Base-by-base conservation (phyloP, 129 eudicot species). In the Rutidosis leptorrhynchoides region DNA sequence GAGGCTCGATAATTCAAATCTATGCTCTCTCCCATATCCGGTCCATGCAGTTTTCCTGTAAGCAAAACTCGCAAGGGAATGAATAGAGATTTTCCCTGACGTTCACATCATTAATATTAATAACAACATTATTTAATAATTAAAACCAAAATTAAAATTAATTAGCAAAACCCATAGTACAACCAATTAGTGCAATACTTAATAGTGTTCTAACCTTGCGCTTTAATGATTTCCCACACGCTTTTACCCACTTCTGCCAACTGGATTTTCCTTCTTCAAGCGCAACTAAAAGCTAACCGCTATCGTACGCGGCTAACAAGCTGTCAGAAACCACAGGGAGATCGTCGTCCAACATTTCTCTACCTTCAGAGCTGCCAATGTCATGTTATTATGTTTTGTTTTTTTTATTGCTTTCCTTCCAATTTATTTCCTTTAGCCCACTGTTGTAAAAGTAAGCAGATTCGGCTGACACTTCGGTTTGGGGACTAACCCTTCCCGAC, bases 1-100 rank as follows among this genome's bases (percentile, higher is more conserved):
- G 86, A 94, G 5, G 84, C 96, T 75, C 70, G 78, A 62, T 80
- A 72, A 8, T 87, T 68, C 53, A 91, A 69, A 51, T 81, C 74
- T 33, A 88, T 67, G 74, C 83, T 73, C 40, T 69, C 69, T 35
- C 86, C 98, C 81, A 88, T 85, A 10, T 87, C 98, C 21, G 98
- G 98, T 20, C 98, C 98, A 40, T 91, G 98, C 46, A 91, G 96
- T 82, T 85, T 87, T 67, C 98, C 98, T 11, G 98, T 91, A 54
- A 91, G 79, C 83, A 88, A 59, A 70, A 91, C 82, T 68, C 98
- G 81, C n/a, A 91, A 82, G 43, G 98, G 98, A 96, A 91, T 87
- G 86, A 91, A 91, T 49, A 91, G 87, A 46, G 80, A 72, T 81
- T 91, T 87, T 32, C 98, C 98, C 98, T 91, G 88, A 28, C 73